Base-by-base conservation (phyloP, 345 rosid genomes). In the Bretschneidera sinensis region DNA sequence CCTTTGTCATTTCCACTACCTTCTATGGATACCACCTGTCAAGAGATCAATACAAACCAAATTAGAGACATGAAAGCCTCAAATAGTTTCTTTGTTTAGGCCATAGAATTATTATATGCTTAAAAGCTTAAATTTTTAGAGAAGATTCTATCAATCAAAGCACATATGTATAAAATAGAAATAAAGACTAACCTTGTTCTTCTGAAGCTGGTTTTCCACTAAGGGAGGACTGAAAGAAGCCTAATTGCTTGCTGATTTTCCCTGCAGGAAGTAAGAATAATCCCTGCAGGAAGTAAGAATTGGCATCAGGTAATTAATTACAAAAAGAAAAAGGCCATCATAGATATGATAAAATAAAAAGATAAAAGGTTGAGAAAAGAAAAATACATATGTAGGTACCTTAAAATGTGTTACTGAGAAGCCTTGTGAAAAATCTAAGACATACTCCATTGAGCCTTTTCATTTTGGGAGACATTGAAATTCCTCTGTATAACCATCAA, bases 1-100 rank as follows among this genome's bases (percentile, higher is more conserved):
- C 64, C 43, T 61, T 73, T 65, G 25, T 83, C 79, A 77, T 64
- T 71, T 62, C 78, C 83, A 74, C 57, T 76, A 69, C 60, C 78
- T 76, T 66, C 70, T 76, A 61, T 72, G 77, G 43, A 67, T 69
- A 24, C 76, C 72, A 71, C 78, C 86, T 81, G 83, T 14, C 45
- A 39, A 39, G 11, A n/a, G n/a, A n/a, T n/a, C n/a, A n/a, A n/a
- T n/a, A n/a, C n/a, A n/a, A n/a, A n/a, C n/a, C n/a, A n/a, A n/a
- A n/a, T n/a, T n/a, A n/a, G n/a, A n/a, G n/a, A n/a, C n/a, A n/a
- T n/a, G n/a, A n/a, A n/a, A n/a, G n/a, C n/a, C n/a, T n/a, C n/a
- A n/a, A n/a, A n/a, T n/a, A n/a, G n/a, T n/a, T n/a, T n/a, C n/a
- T n/a, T n/a, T n/a, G n/a, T n/a, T n/a, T n/a, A n/a, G n/a, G n/a